These are phyloP conservation scores for Diaporthe ampelina DNA, from an alignment of 2,329 filamentous ascomycete genomes.

Conservation along the genomic window DNA sequence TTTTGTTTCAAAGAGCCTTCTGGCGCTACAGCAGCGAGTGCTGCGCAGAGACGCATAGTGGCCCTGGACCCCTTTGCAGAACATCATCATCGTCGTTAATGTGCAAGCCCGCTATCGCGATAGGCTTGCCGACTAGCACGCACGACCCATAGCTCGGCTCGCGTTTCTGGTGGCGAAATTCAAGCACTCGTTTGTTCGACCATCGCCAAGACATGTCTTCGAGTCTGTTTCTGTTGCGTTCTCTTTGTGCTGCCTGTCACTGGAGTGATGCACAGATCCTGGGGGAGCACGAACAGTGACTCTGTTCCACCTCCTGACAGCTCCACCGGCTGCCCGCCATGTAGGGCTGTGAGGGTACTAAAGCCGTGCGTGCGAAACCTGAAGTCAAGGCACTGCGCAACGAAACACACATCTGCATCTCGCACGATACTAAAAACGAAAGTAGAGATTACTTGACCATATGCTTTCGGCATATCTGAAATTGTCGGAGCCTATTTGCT, in stretches of 20 bases:
- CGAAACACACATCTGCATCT: neutral
- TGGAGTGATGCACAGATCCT: neutral
- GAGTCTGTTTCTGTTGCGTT: conserved; percentile 12
- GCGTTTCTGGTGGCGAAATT: neutral
- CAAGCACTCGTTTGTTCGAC: neutral
- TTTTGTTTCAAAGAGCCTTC: conserved; percentile 24
- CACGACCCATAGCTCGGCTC: neutral
- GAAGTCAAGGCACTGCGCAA: neutral
- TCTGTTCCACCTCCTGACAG: conserved; percentile 14
- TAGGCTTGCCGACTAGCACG: neutral
- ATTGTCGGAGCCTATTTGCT: neutral
- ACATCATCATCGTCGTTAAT: neutral
- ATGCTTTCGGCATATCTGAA: conserved; percentile 6
- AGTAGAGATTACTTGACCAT: neutral
- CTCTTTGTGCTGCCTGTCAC: neutral
- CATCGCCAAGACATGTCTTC: conserved; percentile 7
- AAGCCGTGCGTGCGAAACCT: conserved; percentile 1
- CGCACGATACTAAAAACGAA: neutral
- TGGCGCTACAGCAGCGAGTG: neutral
- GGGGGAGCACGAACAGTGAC: conserved; percentile 8
- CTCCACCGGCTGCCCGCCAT: neutral
- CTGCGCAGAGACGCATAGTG: conserved; percentile 11
- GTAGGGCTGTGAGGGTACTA: conserved; percentile 9
- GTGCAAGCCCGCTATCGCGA: neutral
- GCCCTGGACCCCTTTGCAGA: neutral